Conservation (phyloP, 768 basidiomycete species). For the Agrocybe chaxingu region DNA sequence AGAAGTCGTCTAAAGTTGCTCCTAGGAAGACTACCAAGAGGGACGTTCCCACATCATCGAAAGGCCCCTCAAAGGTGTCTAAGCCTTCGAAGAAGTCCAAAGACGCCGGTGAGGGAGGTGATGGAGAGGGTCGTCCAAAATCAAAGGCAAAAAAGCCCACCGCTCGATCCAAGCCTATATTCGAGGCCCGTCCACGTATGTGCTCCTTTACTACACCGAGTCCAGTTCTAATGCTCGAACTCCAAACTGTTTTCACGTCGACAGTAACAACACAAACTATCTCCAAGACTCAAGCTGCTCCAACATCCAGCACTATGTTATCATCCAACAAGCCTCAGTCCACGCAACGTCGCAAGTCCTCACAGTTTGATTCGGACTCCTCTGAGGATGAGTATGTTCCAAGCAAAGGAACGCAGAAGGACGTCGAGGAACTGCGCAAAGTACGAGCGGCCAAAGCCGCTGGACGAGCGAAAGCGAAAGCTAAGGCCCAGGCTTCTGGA, state of each 20-base stretch:
- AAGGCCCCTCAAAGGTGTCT: conserved; percentile 6
- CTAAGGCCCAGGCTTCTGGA: not conserved
- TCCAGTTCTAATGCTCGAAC: not conserved
- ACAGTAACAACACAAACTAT: not conserved
- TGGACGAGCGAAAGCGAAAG: not conserved
- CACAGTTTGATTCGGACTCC: conserved; percentile 9
- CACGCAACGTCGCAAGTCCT: conserved; percentile 7
- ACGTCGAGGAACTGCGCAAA: not conserved
- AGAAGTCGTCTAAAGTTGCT: not conserved
- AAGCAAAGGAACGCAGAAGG: not conserved
- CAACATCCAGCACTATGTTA: not conserved
- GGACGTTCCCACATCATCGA: not conserved
- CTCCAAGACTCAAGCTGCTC: not conserved
- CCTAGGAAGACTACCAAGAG: not conserved
- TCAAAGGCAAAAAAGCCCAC: conserved; percentile 4
- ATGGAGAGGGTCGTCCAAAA: not conserved
- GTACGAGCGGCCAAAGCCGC: not conserved
- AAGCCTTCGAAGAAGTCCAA: not conserved
- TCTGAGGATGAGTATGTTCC: conserved; percentile 19
- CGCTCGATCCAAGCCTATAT: not conserved
- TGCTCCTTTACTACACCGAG: not conserved
- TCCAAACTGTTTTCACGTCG: too few relatives aligned
- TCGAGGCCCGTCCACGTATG: not conserved
- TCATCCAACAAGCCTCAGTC: not conserved
- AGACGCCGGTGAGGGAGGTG: not conserved